Evolutionary conservation across 345 rosid species (phyloP).

Genomic region (Alliaria petiolata): DNA sequence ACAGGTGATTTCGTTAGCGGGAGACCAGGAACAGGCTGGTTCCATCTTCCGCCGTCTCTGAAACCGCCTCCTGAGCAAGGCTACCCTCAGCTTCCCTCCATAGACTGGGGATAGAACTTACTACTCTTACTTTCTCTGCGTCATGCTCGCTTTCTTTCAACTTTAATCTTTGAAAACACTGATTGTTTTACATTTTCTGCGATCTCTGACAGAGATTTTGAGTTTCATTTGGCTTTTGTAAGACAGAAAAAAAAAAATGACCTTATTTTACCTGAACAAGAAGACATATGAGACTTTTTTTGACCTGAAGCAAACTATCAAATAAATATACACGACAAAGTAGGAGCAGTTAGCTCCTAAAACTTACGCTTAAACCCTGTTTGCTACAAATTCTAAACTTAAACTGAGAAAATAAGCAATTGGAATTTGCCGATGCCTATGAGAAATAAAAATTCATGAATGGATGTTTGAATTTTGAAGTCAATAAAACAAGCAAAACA

Average conservation of each 20-base stretch:
- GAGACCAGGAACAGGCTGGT: slow-evolving; percentile 54
- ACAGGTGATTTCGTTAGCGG: slow-evolving; percentile 43
- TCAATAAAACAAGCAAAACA: background rate
- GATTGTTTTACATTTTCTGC: background rate
- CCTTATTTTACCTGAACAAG: too few relatives aligned
- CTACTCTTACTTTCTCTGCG: background rate
- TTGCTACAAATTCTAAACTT: background rate
- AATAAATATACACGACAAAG: background rate
- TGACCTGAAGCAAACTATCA: background rate
- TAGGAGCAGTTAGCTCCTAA: background rate
- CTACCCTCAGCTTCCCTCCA: slow-evolving; percentile 52
- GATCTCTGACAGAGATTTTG: background rate
- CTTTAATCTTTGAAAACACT: background rate
- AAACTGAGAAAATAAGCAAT: background rate
- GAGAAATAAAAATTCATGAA: background rate
- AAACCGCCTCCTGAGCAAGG: slow-evolving; percentile 84
- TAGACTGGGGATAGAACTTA: slow-evolving; percentile 75
- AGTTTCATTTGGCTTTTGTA: background rate
- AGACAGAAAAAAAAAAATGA: too few relatives aligned
- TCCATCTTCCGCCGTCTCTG: slow-evolving; percentile 81
- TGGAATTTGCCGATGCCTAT: background rate
- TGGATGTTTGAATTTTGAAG: background rate
- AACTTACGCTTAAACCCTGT: background rate
- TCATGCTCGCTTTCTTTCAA: background rate
- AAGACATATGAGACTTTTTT: too few relatives aligned